Evolutionary conservation across 2,329 filamentous ascomycete species (phyloP), one percentile per base, ranked within the genome.

Genomic region (Pestalotiopsis sp.): DNA sequence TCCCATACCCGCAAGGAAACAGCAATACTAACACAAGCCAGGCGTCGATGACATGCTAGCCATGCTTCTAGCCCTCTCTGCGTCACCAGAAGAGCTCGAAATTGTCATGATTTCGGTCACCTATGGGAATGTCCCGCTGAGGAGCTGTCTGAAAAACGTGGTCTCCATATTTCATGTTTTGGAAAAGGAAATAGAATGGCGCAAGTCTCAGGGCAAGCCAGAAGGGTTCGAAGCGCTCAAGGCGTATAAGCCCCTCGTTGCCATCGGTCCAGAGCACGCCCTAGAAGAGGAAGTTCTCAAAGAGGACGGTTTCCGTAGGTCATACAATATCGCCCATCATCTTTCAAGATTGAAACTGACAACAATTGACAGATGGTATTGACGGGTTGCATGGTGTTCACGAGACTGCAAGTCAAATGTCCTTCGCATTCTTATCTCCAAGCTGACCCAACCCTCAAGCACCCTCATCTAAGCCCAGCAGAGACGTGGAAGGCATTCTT

Each of bases 141-240:
- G 5, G 13, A 45, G 17, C 4, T 13, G 41, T 45, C 17, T 45
- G 41, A 13, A 17, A 14, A 45, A 45, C 2, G 17, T 45, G 4
- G 17, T 45, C 41, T 14, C 41, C 41, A 17, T 45, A 17, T 45
- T 45, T 45, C 17, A 45, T 45, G 91, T 97, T 68, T 87, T 98
- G 66, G 94, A 97, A 72, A 93, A 94, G 77, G 96, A 99, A 82
- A 86, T 94, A 73, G 86, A 89, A 73, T 98, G 95, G 95, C 89
- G 96, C 71, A 89, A 88, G 77, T 82, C 88, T 14, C 87, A 89
- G 57, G 92, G 92, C 20, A 87, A 85, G 66, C 81, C 88, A 0
- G 85, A 91, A 67, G 92, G 93, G 0, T 98, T 94, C 74, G 91
- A 90, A 65, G 86, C 90, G 7, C 82, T 98, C 79, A 88, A 87